Evolutionary conservation across 2,329 filamentous ascomycete genomes (phyloP).

Genomic region (Eutypa lata): DNA sequence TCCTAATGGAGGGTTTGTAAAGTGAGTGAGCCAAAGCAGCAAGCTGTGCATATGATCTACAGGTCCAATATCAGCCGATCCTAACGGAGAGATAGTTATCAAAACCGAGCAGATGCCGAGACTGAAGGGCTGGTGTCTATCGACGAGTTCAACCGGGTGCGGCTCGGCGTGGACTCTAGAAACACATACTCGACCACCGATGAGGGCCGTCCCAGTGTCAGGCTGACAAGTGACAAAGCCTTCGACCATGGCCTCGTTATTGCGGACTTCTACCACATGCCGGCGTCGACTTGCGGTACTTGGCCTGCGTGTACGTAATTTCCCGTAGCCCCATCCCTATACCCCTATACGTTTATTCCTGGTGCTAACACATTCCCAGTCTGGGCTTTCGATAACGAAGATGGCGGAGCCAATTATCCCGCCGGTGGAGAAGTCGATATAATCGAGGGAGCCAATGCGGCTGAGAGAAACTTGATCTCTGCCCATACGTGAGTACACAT

Average conservation of each 20-base stretch:
- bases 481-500: conserved; percentile 50
- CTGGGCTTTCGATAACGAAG: conserved; percentile 42
- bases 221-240: conserved; percentile 60
- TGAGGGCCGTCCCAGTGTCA: conserved; percentile 56
- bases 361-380: conserved; percentile 31
- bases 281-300: conserved; percentile 64
- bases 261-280: conserved; percentile 72
- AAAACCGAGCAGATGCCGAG: conserved; percentile 38
- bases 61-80: background rate
- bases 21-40: conserved; percentile 45
- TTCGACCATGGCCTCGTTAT: conserved; percentile 69
- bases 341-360: background rate
- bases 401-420: conserved; percentile 55
- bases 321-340: background rate
- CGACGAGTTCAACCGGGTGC: conserved; percentile 40
- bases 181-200: conserved; percentile 32
- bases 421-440: conserved; percentile 64
- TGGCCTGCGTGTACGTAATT: conserved; percentile 65
- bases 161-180: conserved; percentile 42
- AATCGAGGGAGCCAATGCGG: conserved; percentile 65
- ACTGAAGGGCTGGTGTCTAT: conserved; percentile 39
- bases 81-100: conserved; percentile 34
- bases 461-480: conserved; percentile 58
- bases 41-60: background rate
- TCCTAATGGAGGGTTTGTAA: conserved; percentile 65